A percentile compares a stretch with the other conserved stretches of the same genome.
phyloP scores from a whole-genome alignment of 306 rosid genomes.

The Quercus suber region DNA sequence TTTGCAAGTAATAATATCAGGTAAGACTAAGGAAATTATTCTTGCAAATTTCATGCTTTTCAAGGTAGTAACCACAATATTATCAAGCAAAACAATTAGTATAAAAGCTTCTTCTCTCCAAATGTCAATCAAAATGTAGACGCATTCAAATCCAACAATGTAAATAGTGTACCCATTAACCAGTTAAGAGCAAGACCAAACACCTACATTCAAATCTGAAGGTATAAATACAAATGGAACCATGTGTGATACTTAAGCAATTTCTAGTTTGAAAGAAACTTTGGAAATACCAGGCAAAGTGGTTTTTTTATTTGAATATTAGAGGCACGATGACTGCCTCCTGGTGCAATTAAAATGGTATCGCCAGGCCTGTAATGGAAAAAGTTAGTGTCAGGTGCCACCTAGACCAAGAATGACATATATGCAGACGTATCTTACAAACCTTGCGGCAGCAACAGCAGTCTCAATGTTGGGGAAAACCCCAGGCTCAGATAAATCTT shows the following conservation, averaged over 20 bases:
- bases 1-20: not conserved
- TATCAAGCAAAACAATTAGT: not conserved
- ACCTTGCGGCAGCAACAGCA: constrained; percentile 90
- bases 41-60: not conserved
- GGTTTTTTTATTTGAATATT: constrained; percentile 86
- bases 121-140: not conserved
- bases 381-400: constrained; percentile 7
- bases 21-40: not conserved
- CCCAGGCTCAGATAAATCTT: constrained; percentile 63
- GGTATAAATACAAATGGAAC: not conserved
- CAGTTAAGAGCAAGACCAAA: not conserved
- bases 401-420: not conserved
- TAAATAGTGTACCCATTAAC: not conserved
- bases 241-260: not conserved
- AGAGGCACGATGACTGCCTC: constrained; percentile 71
- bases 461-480: constrained; percentile 83
- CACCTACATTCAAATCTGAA: not conserved
- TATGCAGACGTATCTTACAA: constrained; percentile 16
- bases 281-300: constrained; percentile 74
- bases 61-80: not conserved
- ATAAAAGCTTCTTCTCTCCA: not conserved
- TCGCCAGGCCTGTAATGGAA: constrained; percentile 76
- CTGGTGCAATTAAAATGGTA: constrained; percentile 87
- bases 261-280: constrained; percentile 7
- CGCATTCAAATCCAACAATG: not conserved